A percentile compares a stretch with the other conserved stretches of the same genome.
These are phyloP conservation scores for Trichoderma parareesei DNA, from an alignment of 495 filamentous ascomycete genomes.

Conservation along the genomic window DNA sequence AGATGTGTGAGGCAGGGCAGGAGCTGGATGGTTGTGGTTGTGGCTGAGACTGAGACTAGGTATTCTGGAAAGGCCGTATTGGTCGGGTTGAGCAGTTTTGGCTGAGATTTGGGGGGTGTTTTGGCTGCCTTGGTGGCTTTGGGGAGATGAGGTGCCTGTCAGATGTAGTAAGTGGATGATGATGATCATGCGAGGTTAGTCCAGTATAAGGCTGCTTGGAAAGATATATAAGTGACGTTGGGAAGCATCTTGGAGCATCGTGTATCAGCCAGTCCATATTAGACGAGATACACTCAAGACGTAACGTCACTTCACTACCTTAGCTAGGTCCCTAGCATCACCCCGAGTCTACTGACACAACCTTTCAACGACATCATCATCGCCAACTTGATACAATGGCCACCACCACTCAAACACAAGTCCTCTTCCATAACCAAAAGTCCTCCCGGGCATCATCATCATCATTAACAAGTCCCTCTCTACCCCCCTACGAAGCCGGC, in stretches of 20 bases:
- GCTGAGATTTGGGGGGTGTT: too few species aligned
- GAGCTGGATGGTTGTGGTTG: too few species aligned
- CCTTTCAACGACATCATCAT: not conserved
- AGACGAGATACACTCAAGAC: not conserved
- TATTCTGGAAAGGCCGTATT: too few species aligned
- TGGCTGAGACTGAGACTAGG: too few species aligned
- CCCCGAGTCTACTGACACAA: not conserved
- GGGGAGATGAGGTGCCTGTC: not conserved
- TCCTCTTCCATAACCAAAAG: not conserved
- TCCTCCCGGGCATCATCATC: not conserved
- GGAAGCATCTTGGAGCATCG: not conserved
- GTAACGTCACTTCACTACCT: not conserved
- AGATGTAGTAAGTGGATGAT: not conserved
- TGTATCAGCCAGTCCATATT: not conserved
- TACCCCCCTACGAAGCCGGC: slow-evolving; percentile 5
- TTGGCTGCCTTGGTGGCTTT: not conserved
- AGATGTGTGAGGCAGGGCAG: too few species aligned
- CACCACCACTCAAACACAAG: not conserved
- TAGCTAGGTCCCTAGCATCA: too few species aligned
- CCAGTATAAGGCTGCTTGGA: not conserved
- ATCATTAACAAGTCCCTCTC: not conserved
- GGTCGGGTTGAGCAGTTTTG: too few species aligned
- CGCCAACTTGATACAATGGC: not conserved
- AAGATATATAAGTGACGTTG: not conserved
- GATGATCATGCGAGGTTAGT: too few species aligned